These are phyloP conservation scores for Botryotinia narcissicola DNA, from an alignment of 2,329 filamentous ascomycete species.

Conservation along the genomic window DNA sequence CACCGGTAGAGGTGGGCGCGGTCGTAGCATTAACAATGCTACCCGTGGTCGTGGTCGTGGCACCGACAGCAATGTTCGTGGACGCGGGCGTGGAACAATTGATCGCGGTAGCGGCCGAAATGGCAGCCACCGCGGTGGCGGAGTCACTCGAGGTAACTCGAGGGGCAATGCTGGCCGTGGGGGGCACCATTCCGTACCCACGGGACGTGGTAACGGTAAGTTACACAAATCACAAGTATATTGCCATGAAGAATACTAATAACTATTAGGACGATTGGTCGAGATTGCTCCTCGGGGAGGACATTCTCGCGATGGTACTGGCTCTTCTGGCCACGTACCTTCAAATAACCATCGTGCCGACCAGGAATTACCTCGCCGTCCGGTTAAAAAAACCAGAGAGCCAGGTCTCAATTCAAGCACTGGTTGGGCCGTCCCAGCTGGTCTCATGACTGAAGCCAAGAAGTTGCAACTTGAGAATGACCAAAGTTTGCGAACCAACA, in stretches of 20 bases:
- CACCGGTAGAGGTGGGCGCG: not conserved
- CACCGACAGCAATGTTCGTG: not conserved
- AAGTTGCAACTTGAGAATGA: not conserved
- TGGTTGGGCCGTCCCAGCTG: conserved; percentile 9
- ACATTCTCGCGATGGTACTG: conserved; percentile 6
- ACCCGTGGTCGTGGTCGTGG: not conserved
- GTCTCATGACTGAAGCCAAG: not conserved
- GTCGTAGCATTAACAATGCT: not conserved
- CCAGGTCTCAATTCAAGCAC: conserved; percentile 2
- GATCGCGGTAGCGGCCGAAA: not conserved
- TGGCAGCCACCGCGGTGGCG: not conserved
- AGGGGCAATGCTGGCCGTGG: not conserved
- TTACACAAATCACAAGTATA: not conserved
- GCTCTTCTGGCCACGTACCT: not conserved
- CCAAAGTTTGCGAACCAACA: not conserved
- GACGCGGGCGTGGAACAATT: not conserved
- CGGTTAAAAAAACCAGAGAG: not conserved
- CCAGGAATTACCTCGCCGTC: not conserved
- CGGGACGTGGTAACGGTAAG: conserved; percentile 5
- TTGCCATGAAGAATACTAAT: not conserved
- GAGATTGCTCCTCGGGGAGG: conserved; percentile 1
- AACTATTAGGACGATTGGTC: not conserved
- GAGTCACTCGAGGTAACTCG: conserved; percentile 4
- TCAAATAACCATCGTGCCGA: not conserved
- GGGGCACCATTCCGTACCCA: not conserved